Percentiles rank a stretch among this genome's conserved stretches.
Conservation (phyloP, 306 rosid genomes). For the Clitoria ternatea region DNA sequence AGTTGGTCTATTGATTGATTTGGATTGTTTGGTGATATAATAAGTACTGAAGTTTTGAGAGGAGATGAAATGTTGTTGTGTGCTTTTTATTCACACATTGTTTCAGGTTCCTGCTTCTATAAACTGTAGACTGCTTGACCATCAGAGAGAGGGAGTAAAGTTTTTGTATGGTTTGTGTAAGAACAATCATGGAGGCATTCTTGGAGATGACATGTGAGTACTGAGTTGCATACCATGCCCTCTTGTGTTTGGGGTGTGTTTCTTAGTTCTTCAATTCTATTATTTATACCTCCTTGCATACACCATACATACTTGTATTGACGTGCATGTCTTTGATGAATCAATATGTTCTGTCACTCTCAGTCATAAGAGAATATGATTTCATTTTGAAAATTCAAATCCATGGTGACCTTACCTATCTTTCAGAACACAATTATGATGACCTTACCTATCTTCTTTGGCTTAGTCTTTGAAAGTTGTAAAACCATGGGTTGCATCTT, state of each 20-base stretch:
- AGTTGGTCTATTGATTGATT: not conserved
- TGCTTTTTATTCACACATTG: not conserved
- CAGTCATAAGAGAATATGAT: not conserved
- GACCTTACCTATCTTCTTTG: not conserved
- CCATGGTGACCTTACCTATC: not conserved
- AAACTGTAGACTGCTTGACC: constrained; percentile 87
- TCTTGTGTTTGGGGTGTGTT: not conserved
- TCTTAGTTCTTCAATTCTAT: not conserved
- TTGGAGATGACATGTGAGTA: constrained; percentile 95
- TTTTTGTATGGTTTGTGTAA: constrained; percentile 71
- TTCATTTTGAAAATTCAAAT: not conserved
- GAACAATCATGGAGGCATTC: constrained; percentile 90
- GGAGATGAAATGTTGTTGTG: not conserved
- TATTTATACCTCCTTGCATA: too few relatives aligned
- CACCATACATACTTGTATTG: too few relatives aligned
- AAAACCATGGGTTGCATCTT: not conserved
- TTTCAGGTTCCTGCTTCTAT: constrained; percentile 90
- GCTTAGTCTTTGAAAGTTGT: not conserved
- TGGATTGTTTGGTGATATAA: not conserved
- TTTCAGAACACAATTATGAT: not conserved
- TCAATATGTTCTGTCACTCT: not conserved
- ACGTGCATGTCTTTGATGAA: not conserved
- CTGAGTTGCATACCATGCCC: constrained; percentile 16
- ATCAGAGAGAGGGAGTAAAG: constrained; percentile 80
- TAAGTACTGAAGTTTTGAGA: constrained; percentile 17